These are phyloP conservation scores for Yamadazyma pseudoaaseri DNA, from an alignment of 1,139 yeast species.

Conservation along the genomic window DNA sequence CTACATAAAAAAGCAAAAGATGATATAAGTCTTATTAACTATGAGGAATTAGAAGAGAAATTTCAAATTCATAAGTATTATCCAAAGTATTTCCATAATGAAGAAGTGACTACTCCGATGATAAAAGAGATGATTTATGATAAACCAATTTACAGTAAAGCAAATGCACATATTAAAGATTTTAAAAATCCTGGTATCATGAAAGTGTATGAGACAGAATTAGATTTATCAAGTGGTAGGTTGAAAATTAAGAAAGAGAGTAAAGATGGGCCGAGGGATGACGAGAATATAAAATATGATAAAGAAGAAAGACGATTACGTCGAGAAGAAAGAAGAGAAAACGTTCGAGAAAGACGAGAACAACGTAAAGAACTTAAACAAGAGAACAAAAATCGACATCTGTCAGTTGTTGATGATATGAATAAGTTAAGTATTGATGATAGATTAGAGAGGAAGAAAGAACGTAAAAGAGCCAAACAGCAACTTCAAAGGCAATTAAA, in stretches of 20 bases:
- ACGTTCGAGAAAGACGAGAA: background rate
- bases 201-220: slow-evolving; percentile 19
- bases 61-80: slow-evolving; percentile 39
- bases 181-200: slow-evolving; percentile 17
- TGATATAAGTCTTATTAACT: slow-evolving; percentile 23
- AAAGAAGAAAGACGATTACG: slow-evolving; percentile 9
- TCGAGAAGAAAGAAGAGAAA: slow-evolving; percentile 4
- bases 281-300: background rate
- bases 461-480: background rate
- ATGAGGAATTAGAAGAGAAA: slow-evolving; percentile 35
- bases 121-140: slow-evolving; percentile 33
- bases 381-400: too few relatives aligned
- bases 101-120: slow-evolving; percentile 36
- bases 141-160: slow-evolving; percentile 44
- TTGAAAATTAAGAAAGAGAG: slow-evolving; percentile 14
- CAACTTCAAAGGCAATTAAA: slow-evolving; percentile 6
- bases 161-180: slow-evolving; percentile 33
- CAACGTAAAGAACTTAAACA: background rate
- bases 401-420: background rate
- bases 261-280: slow-evolving; percentile 4
- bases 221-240: slow-evolving; percentile 16
- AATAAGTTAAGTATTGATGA: background rate
- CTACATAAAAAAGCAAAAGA: slow-evolving; percentile 9
- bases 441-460: background rate
- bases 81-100: slow-evolving; percentile 42